Base-by-base conservation (phyloP, 345 rosid genomes). In the Populus deltoides region DNA sequence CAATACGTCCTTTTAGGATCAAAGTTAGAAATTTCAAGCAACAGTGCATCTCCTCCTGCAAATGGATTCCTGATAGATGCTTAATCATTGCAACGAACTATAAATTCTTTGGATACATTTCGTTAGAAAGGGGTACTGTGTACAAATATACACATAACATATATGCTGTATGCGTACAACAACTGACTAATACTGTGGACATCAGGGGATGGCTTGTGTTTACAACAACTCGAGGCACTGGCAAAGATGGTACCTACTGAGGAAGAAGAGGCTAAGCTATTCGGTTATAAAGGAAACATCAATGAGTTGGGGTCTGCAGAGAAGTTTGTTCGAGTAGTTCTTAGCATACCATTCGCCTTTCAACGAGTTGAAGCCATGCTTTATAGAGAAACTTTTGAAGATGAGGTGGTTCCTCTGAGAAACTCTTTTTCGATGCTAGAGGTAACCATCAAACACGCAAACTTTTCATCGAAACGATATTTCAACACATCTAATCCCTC, bases 401-500 rank as follows among this genome's bases (percentile, higher is more conserved):
- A 96, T 43, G 99, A 96, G 73, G 92, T 93, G 33, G 83, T 90
- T 86, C 97, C 89, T 85, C 94, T 96, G 38, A 88, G 90, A 75
- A 93, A 86, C 88, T 93, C 98, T 29, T 96, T 93, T 82, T 89
- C 92, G 73, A 90, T 91, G 98, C 92, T 96, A 15, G 90, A 92
- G 93, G 97, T 88, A 80, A 86, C 20, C 27, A 61, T 18, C 81
- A 77, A 67, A 7, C 11, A 68, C 36, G 24, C 22, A 25, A 27
- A 3, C 38, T 53, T 41, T 55, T 12, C 22, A 59, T 57, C 6
- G 47, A 71, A 69, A 66, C 31, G 36, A 62, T 69, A 76, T 63
- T 45, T 71, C 35, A 69, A 2, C 38, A 33, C 38, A 51, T 39
- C 74, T 70, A 2, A 11, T 47, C 22, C 72, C 29, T 35, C 12